Evolutionary conservation across 305 asterid species (phyloP), one percentile per base, ranked within the genome.

Genomic region (Fraxinus platypoda): DNA sequence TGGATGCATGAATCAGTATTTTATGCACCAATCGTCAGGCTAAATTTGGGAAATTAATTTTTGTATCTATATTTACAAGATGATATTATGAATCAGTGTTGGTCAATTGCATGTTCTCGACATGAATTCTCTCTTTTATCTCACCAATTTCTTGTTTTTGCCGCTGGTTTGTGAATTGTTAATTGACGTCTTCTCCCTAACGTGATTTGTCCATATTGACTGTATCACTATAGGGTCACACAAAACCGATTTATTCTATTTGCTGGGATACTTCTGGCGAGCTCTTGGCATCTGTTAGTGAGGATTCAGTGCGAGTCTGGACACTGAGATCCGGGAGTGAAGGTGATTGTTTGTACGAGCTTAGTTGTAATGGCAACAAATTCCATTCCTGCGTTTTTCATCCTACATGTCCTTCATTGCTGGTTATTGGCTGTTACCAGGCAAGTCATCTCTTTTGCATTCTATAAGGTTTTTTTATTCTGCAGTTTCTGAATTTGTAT

Each of bases 191-290:
- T 57, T 57, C 68, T 57, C 28, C 38, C 80, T 43, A 21, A 80
- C 13, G 5, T 59, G 23, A 30, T 43, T 41, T 43, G 13, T 34
- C n/a, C 35, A 75, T 82, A 28, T 74, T 77, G 49, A 80, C 19
- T 13, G 13, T 79, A 31, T 80, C 68, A 23, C 23, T 83, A 26
- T 8, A 96, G 99, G 98, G 98, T 62, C 98, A 93, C 86, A 87
- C 94, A 13, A 93, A 91, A 81, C 92, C 91, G 15, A 88, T 94
- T 43, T 90, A 90, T 81, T 91, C 93, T 2, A 84, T 97, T 64
- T 91, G 99, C 90, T 97, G 99, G 99, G 97, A 97, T 85, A 93
- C 95, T 3, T 75, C 91, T 4, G 98, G 99, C 4, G 99, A 97
- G 86, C 97, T 88, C 78, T 84, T 97, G 81, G 99, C 99, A 28